A percentile compares a stretch with the other conserved stretches of the same genome.
Conservation (phyloP, 257 asterid species). For the Ilex aquifolium region DNA sequence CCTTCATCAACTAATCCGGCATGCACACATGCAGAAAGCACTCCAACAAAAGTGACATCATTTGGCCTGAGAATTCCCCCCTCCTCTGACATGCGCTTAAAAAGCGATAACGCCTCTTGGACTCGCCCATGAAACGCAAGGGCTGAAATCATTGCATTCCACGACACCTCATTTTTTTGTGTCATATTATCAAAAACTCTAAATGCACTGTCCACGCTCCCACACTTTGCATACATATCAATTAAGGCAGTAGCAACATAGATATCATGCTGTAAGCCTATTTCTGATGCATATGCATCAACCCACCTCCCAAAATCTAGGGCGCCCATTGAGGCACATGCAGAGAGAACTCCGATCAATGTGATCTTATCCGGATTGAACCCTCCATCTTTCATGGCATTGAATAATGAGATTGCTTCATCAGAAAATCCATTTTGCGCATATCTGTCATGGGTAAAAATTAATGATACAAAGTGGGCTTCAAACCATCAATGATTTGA, state of each 20-base stretch:
- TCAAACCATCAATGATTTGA: neutral
- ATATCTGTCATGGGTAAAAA: slow-evolving; percentile 39
- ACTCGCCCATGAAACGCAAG: slow-evolving; percentile 77
- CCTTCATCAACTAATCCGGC: slow-evolving; percentile 85
- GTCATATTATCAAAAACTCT: slow-evolving; percentile 63
- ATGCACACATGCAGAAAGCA: slow-evolving; percentile 89
- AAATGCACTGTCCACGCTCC: slow-evolving; percentile 57
- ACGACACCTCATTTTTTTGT: slow-evolving; percentile 62
- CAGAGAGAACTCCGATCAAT: slow-evolving; percentile 69
- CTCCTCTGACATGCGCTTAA: slow-evolving; percentile 53
- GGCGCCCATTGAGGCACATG: slow-evolving; percentile 85
- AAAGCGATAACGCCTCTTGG: slow-evolving; percentile 58
- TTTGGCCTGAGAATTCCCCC: slow-evolving; percentile 40
- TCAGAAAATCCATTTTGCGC: slow-evolving; percentile 81
- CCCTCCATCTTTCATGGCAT: slow-evolving; percentile 58
- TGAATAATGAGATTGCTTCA: slow-evolving; percentile 57
- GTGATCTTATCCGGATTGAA: slow-evolving; percentile 67
- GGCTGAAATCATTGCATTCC: slow-evolving; percentile 91
- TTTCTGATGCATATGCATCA: slow-evolving; percentile 54
- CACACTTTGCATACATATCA: slow-evolving; percentile 92
- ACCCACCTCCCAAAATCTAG: slow-evolving; percentile 61
- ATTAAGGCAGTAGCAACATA: slow-evolving; percentile 75
- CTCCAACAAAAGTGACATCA: slow-evolving; percentile 67
- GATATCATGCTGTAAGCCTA: slow-evolving; percentile 43
- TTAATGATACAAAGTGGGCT: neutral